These are phyloP conservation scores for Helminthosporium solani DNA, from an alignment of 2,329 filamentous ascomycete species.

Conservation along the genomic window DNA sequence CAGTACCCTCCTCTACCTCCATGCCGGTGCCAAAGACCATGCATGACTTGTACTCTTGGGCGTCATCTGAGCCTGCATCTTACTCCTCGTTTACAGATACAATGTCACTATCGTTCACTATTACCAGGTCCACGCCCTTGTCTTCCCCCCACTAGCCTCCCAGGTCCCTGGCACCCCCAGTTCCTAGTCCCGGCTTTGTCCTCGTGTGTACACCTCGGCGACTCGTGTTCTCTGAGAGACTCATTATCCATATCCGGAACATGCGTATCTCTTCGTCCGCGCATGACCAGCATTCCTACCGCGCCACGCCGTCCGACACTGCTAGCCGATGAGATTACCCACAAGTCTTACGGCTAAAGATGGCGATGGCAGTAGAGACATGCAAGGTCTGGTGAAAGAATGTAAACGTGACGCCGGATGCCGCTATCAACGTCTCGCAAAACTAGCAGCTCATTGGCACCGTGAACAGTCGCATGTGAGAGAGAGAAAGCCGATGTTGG, in stretches of 20 bases:
- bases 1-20: neutral
- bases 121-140: neutral
- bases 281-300: conserved; percentile 60
- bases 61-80: no score
- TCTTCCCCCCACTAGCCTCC: neutral
- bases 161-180: conserved; percentile 18
- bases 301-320: conserved; percentile 63
- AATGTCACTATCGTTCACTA: no score
- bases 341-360: conserved; percentile 40
- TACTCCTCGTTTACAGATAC: no score
- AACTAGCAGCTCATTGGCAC: conserved; percentile 33
- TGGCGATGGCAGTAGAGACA: conserved; percentile 12
- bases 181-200: conserved; percentile 19
- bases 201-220: conserved; percentile 45
- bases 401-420: conserved; percentile 17
- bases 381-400: conserved; percentile 7
- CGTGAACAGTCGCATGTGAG: no score
- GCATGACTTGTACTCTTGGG: no score
- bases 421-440: conserved; percentile 37
- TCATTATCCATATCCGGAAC: conserved; percentile 66
- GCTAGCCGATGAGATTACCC: conserved; percentile 48
- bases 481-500: no score
- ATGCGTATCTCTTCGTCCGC: conserved; percentile 57
- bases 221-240: conserved; percentile 56
- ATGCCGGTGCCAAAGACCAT: no score